Percentiles rank a stretch among this genome's conserved stretches.
Conservation (phyloP, 192 early-diverging fungal genomes). For the Allomyces javanicus region DNA sequence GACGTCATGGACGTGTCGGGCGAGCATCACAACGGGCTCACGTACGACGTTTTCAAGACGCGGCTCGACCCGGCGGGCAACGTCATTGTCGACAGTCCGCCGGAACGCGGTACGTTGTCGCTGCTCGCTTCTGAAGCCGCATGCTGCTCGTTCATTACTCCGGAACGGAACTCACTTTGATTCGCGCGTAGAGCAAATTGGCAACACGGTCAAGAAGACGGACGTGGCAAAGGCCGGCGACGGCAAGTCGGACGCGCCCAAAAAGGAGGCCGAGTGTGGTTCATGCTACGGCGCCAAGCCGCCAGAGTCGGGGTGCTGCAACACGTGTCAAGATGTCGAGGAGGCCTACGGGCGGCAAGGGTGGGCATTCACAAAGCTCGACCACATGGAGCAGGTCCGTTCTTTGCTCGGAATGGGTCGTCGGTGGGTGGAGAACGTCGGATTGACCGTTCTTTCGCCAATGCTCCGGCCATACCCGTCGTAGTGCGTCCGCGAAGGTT, state of each 20-base stretch:
- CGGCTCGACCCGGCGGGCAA: constrained; percentile 46
- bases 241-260: not conserved
- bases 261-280: constrained; percentile 48
- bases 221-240: not conserved
- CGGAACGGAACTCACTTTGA: too few relatives aligned
- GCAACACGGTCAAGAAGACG: not conserved
- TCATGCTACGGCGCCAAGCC: constrained; percentile 63
- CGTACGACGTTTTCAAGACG: constrained; percentile 61
- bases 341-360: constrained; percentile 59
- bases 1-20: constrained; percentile 92
- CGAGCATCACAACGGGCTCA: constrained; percentile 59
- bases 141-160: too few relatives aligned
- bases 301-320: constrained; percentile 66
- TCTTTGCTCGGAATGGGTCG: not conserved
- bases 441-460: too few relatives aligned
- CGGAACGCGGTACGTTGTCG: too few relatives aligned
- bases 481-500: constrained; percentile 70
- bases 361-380: constrained; percentile 63
- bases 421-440: too few relatives aligned
- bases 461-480: too few relatives aligned
- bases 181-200: not conserved
- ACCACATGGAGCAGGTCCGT: constrained; percentile 59
- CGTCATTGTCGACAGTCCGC: constrained; percentile 14
- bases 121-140: too few relatives aligned
- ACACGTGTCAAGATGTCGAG: constrained; percentile 79